Evolutionary conservation across 768 basidiomycete genomes (phyloP).

Genomic region (Melanogaster broomeanus): DNA sequence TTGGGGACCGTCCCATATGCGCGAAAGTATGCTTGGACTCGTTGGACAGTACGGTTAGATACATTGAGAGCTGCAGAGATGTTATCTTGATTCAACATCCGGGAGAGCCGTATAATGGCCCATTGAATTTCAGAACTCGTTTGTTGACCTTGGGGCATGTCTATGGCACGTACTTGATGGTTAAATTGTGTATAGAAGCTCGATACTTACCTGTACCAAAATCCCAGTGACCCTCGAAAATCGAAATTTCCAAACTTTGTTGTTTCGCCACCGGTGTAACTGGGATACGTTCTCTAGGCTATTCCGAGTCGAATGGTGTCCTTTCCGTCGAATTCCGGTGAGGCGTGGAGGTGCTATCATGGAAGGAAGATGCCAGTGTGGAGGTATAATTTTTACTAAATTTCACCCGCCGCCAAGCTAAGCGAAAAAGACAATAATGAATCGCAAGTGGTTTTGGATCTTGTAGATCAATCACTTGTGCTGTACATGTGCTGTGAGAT

Average conservation of each 20-base stretch:
- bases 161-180: not conserved
- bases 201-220: not conserved
- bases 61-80: not conserved
- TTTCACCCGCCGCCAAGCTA: not conserved
- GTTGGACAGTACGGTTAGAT: not conserved
- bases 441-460: no score
- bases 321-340: slow-evolving; percentile 1
- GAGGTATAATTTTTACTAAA: not conserved
- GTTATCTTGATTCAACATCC: not conserved
- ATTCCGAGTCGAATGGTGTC: slow-evolving; percentile 1
- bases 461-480: no score
- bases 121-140: not conserved
- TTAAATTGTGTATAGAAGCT: not conserved
- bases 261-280: not conserved
- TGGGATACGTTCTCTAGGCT: not conserved
- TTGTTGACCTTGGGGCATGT: not conserved
- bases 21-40: not conserved
- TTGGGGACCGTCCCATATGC: not conserved
- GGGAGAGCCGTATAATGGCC: not conserved
- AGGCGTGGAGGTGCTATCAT: not conserved
- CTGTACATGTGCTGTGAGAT: no score
- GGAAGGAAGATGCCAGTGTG: not conserved
- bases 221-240: not conserved
- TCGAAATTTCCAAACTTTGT: not conserved
- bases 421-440: slow-evolving; percentile 2